phyloP scores from a whole-genome alignment of 2,329 filamentous ascomycete species.

The Colletotrichum theobromicola region DNA sequence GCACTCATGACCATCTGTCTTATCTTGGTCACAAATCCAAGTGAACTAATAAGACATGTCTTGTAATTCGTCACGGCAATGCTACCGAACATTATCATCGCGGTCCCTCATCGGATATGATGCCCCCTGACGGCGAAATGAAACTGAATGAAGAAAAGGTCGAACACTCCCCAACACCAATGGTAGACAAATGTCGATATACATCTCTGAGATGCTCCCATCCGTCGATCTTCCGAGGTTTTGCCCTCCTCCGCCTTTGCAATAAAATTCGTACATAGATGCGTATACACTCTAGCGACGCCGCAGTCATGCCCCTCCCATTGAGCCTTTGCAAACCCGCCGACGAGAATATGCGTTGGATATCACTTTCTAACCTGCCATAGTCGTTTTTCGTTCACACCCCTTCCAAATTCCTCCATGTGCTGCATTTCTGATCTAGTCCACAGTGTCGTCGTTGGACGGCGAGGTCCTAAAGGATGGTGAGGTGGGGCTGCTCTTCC shows the following conservation, averaged over 20 bases:
- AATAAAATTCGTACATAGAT: background rate
- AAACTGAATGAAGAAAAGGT: background rate
- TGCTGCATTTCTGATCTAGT: background rate
- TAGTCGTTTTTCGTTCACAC: background rate
- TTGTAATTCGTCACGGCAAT: background rate
- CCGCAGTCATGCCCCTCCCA: background rate
- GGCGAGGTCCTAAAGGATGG: conserved; percentile 7
- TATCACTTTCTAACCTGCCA: conserved; percentile 10
- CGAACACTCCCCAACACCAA: conserved; percentile 2
- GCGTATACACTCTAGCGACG: background rate
- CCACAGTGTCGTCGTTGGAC: conserved; percentile 15
- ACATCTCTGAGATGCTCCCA: background rate
- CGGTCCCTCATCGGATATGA: background rate
- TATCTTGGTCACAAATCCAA: background rate
- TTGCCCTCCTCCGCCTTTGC: background rate
- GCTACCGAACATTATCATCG: background rate
- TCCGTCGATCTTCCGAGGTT: background rate
- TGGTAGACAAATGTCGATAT: background rate
- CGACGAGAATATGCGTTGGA: conserved; percentile 4
- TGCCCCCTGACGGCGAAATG: background rate
- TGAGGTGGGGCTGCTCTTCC: conserved; percentile 34
- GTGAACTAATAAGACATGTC: background rate
- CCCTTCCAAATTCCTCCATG: background rate
- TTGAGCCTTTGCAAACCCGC: background rate
- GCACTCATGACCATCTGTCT: background rate